Evolutionary conservation across 352 stramenopile genomes (phyloP), one percentile per base, ranked within the genome.

Genomic region (Phytophthora rubi): DNA sequence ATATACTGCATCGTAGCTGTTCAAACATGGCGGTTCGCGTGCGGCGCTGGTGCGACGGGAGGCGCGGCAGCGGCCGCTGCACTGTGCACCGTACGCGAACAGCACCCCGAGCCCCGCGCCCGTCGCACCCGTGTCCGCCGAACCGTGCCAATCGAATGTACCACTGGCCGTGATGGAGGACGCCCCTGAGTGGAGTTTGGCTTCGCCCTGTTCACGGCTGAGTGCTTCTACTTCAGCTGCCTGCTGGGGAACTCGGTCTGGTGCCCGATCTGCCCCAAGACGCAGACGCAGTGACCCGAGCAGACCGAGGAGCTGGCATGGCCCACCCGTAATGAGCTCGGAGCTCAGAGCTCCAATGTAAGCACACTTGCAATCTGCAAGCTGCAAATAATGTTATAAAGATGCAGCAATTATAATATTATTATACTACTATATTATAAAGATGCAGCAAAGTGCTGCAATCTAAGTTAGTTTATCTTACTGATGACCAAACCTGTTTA

Each of bases 151-250:
- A 57, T 55, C 6, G 28, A 64, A 62, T 42, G 77, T 83, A 33
- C 81, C 80, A 18, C 65, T 86, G 33, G 77, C 79, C 18, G 75
- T 88, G 33, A 69, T 88, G 59, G 79, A 85, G 28, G 79, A 86
- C 59, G 59, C 70, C 1, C 78, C 85, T 39, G 88, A 96, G 73
- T 96, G 88, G 52, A 67, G 47, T 44, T 88, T 21, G 88, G 88
- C 0, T 76, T 78, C 52, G 88, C 88, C 58, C 62, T 96, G 57
- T 96, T 96, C 70, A 92, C 83, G 53, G 88, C 86, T 70, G 86
- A 96, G 76, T 96, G 88, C 60, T 96, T 92, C 70, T 86, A 96
- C 71, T 96, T 96, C 66, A 89, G 78, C 35, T 96, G 88, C 63
- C 63, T 96, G 57, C 67, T 96, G 33, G 88, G 94, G 80, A 96